Percentiles rank a stretch among this genome's conserved stretches.
phyloP scores from a whole-genome alignment of 2,329 filamentous ascomycete species.

The Scortechinia acanthostroma region DNA sequence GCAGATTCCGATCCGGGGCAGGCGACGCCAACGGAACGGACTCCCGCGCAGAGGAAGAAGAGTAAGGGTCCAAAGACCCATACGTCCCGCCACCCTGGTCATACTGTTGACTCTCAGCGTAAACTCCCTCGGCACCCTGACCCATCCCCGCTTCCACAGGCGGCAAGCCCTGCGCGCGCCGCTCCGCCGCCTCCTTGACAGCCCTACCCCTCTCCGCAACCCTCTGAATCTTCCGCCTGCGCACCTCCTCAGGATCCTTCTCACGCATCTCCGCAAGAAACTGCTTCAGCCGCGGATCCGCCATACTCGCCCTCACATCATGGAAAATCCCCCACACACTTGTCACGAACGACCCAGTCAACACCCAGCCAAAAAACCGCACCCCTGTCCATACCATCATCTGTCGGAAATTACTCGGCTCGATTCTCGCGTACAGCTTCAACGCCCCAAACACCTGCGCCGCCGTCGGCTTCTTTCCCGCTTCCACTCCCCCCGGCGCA shows the following conservation, averaged over 20 bases:
- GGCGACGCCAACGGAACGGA: too few relatives aligned
- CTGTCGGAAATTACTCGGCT: neutral
- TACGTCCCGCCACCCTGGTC: too few relatives aligned
- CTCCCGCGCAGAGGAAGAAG: too few relatives aligned
- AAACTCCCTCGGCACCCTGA: too few relatives aligned
- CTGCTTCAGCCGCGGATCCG: conserved; percentile 10
- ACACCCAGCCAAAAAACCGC: neutral
- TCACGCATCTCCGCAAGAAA: conserved; percentile 11
- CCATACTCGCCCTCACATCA: neutral
- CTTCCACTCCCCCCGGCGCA: neutral
- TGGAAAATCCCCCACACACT: neutral
- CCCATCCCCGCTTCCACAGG: too few relatives aligned
- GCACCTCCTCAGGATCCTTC: conserved; percentile 11
- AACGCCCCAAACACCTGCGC: neutral
- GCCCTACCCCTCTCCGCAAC: conserved; percentile 5
- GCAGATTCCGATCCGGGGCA: neutral
- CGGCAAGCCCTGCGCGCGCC: too few relatives aligned
- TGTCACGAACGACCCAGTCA: neutral
- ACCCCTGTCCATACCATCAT: neutral
- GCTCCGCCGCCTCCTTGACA: too few relatives aligned
- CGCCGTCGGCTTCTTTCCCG: neutral
- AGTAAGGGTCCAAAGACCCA: too few relatives aligned
- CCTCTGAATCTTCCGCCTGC: conserved; percentile 9
- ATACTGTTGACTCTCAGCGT: too few relatives aligned
- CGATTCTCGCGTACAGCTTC: neutral